These are phyloP conservation scores for Beauveria brongniartii DNA, from an alignment of 2,329 filamentous ascomycete genomes.

Conservation along the genomic window DNA sequence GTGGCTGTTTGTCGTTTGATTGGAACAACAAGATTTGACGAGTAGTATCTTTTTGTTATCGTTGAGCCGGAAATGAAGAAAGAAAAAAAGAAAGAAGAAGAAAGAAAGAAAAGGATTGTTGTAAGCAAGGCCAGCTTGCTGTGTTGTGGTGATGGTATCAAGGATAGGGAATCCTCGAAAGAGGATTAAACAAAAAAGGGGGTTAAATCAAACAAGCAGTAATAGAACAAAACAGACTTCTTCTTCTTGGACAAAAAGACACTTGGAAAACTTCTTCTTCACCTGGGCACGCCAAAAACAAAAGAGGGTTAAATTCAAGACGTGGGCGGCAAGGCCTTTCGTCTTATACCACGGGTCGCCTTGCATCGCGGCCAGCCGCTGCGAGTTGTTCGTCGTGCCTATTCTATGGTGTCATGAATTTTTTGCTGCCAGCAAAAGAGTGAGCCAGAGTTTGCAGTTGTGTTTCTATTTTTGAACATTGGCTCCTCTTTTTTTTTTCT, in stretches of 20 bases:
- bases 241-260: not conserved
- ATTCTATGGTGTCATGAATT: too few species aligned
- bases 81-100: slow-evolving; percentile 32
- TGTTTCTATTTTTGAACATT: slow-evolving; percentile 32
- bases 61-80: slow-evolving; percentile 25
- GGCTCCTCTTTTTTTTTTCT: not conserved
- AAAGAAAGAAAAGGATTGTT: slow-evolving; percentile 27
- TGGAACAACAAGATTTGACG: not conserved
- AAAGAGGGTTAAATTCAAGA: slow-evolving; percentile 32
- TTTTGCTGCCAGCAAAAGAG: too few species aligned
- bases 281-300: slow-evolving; percentile 29
- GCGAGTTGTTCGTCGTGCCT: not conserved
- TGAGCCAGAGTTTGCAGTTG: not conserved
- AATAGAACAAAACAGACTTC: slow-evolving; percentile 20
- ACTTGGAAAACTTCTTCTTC: slow-evolving; percentile 16
- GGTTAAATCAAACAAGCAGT: slow-evolving; percentile 16
- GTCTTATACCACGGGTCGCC: slow-evolving; percentile 50
- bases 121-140: slow-evolving; percentile 54
- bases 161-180: slow-evolving; percentile 15
- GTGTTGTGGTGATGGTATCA: slow-evolving; percentile 28
- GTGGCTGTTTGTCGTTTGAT: slow-evolving; percentile 7
- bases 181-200: slow-evolving; percentile 25
- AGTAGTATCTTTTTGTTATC: slow-evolving; percentile 21
- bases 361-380: slow-evolving; percentile 28
- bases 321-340: slow-evolving; percentile 37